Percentiles rank a stretch among this genome's conserved stretches.
Evolutionary conservation across 768 basidiomycete genomes (phyloP).

Genomic region (Gloeophyllum trabeum): DNA sequence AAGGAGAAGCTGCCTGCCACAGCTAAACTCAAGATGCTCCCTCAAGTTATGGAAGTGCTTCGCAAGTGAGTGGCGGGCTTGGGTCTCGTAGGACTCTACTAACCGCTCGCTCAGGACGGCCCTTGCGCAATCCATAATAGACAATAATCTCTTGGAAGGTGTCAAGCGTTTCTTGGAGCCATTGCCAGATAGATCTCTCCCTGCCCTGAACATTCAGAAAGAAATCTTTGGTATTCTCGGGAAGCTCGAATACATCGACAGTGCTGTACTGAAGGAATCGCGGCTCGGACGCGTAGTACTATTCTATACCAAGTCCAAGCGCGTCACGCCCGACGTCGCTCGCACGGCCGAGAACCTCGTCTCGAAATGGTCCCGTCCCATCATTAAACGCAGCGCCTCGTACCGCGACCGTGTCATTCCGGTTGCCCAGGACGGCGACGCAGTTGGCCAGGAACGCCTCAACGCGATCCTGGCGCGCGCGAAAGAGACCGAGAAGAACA

Average conservation of each 20-base stretch:
- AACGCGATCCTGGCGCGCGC: conserved; percentile 61
- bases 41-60: conserved; percentile 86
- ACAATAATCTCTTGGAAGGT: conserved; percentile 88
- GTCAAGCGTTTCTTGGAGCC: conserved; percentile 92
- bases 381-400: conserved; percentile 80
- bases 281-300: conserved; percentile 81
- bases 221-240: conserved; percentile 76
- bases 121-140: conserved; percentile 84
- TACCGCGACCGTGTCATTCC: conserved; percentile 69
- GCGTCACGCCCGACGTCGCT: conserved; percentile 72
- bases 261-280: conserved; percentile 81
- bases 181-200: conserved; percentile 83
- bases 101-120: conserved; percentile 42
- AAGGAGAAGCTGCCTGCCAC: conserved; percentile 71
- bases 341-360: conserved; percentile 80
- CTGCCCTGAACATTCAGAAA: conserved; percentile 91
- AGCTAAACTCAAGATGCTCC: conserved; percentile 72
- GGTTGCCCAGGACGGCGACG: conserved; percentile 29
- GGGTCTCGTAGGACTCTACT: conserved; percentile 4
- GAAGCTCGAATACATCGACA: conserved; percentile 91
- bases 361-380: conserved; percentile 79
- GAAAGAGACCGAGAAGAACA: conserved; percentile 54
- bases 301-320: conserved; percentile 94
- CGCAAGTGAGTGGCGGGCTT: conserved; percentile 61
- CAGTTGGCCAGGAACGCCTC: conserved; percentile 38